Percentiles rank a stretch among this genome's conserved stretches.
Evolutionary conservation across 1,284 basidiomycete species (phyloP).

Genomic region (Mycocalia duriaeana): DNA sequence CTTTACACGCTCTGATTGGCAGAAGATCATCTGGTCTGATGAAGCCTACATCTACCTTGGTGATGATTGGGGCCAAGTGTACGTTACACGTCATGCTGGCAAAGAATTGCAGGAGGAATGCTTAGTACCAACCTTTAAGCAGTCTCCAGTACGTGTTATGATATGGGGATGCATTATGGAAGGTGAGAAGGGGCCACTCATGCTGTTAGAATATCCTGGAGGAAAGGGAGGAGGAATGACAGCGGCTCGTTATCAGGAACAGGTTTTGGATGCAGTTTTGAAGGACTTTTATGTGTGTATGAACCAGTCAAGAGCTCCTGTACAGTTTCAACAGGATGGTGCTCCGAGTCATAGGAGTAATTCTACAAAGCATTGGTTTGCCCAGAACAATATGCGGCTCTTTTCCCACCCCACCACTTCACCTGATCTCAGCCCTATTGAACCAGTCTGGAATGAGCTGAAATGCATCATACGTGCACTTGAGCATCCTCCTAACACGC

Average conservation of each 20-base stretch:
- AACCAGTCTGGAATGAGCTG: conserved; percentile 1
- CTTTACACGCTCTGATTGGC: conserved; percentile 4
- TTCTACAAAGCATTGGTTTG: not conserved
- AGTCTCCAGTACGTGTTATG: not conserved
- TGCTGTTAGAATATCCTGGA: not conserved
- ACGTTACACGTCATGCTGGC: not conserved
- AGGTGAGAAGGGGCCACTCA: not conserved
- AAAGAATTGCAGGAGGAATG: conserved; percentile 1
- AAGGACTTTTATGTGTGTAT: not conserved
- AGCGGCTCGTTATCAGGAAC: not conserved
- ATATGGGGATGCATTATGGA: not conserved
- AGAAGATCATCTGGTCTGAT: conserved; percentile 12
- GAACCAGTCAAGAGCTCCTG: not conserved
- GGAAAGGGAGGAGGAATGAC: conserved; percentile 1
- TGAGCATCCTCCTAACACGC: not conserved
- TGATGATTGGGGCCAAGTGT: conserved; percentile 8
- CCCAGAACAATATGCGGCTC: not conserved
- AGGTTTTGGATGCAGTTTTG: not conserved
- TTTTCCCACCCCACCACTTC: not conserved
- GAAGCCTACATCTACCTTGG: conserved; percentile 13
- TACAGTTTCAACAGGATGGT: conserved; percentile 3
- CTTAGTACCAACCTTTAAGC: not conserved
- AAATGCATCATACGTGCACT: not conserved
- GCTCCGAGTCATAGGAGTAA: conserved; percentile 2
- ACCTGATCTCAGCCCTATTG: conserved; percentile 1